Evolutionary conservation across 371 early-diverging fungal genomes (phyloP).

Genomic region (Mortierella sp.): DNA sequence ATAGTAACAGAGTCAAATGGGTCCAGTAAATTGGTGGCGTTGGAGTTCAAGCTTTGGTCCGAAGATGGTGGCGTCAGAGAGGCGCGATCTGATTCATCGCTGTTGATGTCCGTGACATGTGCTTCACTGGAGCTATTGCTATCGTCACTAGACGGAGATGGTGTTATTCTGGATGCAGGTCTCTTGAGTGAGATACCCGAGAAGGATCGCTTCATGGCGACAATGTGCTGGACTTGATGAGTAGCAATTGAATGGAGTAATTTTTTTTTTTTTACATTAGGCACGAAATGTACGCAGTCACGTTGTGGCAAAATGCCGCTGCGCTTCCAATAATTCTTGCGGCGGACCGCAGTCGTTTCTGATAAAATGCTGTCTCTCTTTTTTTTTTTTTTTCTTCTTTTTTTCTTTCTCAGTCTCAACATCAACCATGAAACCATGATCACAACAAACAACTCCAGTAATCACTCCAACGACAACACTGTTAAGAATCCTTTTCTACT

Average conservation of each 20-base stretch:
- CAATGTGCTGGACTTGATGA: background rate
- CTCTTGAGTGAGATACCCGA: slow-evolving; percentile 51
- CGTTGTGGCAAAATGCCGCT: background rate
- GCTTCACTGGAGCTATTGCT: background rate
- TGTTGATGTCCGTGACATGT: background rate
- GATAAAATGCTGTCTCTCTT: background rate
- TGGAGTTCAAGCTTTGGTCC: background rate
- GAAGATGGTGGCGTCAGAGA: slow-evolving; percentile 11
- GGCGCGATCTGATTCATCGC: background rate
- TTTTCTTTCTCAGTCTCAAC: too few species aligned
- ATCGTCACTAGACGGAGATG: slow-evolving; percentile 6
- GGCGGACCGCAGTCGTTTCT: too few species aligned
- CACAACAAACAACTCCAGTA: background rate
- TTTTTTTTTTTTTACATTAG: too few species aligned
- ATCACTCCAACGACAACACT: background rate
- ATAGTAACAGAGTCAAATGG: slow-evolving; percentile 1
- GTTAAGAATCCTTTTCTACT: background rate
- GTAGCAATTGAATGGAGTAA: background rate
- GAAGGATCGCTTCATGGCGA: slow-evolving; percentile 43
- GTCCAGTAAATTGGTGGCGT: slow-evolving; percentile 24
- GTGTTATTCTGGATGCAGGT: slow-evolving; percentile 18
- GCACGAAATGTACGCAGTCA: background rate
- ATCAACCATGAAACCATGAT: background rate
- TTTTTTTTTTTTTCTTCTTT: background rate
- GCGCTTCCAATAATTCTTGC: too few species aligned